A percentile compares a stretch with the other conserved stretches of the same genome.
phyloP scores from a whole-genome alignment of 495 filamentous ascomycete genomes.

The Thermochaetoides thermophila region DNA sequence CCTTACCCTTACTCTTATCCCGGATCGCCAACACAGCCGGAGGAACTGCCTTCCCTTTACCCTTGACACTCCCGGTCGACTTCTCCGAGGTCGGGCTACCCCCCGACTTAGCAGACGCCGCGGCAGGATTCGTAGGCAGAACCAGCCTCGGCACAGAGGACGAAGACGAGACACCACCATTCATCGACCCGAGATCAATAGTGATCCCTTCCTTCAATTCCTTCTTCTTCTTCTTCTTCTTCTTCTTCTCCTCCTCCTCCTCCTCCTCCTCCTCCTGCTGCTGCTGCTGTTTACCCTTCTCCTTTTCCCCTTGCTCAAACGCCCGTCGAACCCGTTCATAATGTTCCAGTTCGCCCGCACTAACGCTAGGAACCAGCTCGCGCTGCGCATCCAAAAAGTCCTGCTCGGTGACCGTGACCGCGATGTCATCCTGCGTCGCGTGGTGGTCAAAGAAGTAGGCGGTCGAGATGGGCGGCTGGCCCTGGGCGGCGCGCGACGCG shows the following conservation, averaged over 20 bases:
- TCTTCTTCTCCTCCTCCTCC: no score
- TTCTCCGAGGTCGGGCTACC: conserved; percentile 8
- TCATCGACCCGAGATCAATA: no score
- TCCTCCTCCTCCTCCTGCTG: conserved; percentile 55
- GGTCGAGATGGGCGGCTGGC: conserved; percentile 42
- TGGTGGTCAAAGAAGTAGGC: conserved; percentile 93
- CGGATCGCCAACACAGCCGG: not conserved
- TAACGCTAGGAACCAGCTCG: conserved; percentile 87
- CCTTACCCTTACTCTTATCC: not conserved
- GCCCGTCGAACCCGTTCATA: conserved; percentile 69
- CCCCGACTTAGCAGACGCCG: conserved; percentile 7
- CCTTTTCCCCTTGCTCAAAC: conserved; percentile 46
- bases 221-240: conserved; percentile 1
- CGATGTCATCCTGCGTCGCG: conserved; percentile 65
- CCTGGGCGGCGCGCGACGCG: conserved; percentile 14
- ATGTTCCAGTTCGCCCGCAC: conserved; percentile 80
- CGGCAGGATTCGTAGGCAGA: not conserved
- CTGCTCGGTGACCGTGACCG: conserved; percentile 71
- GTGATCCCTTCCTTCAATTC: not conserved
- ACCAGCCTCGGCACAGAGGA: no score
- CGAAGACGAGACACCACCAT: not conserved
- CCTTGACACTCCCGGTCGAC: conserved; percentile 12
- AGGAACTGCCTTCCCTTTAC: conserved; percentile 1
- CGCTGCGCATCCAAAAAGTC: conserved; percentile 69
- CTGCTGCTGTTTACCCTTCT: conserved; percentile 15